Base-by-base conservation (phyloP, 1,284 basidiomycete genomes). In the Ganoderma resinaceum region DNA sequence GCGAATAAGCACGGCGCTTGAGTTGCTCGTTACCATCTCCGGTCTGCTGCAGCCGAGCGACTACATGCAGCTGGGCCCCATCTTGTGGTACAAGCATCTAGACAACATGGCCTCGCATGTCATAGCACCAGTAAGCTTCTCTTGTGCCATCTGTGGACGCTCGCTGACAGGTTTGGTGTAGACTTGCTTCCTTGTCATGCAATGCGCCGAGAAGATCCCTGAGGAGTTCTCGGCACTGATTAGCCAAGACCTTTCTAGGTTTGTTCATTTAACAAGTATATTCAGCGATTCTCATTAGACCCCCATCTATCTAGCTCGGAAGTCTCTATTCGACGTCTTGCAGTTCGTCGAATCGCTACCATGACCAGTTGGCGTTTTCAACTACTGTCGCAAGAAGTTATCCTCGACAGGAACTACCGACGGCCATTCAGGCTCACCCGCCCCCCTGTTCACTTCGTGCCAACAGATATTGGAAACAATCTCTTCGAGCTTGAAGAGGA, bases 181-280 rank as follows among this genome's bases (percentile, higher is more conserved):
- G 91, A 83, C 87, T 11, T 89, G 86, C 68, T 92, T 91, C 74
- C 78, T 93, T 35, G 72, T 89, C 42, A 92, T 92, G 90, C 89
- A 91, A 78, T 88, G 87, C 72, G 90, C 89, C 0, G 91, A 93
- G 77, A 91, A 87, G 77, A 80, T 79, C 0, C 81, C 87, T 0
- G 67, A 79, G 33, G 83, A 86, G 23, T 80, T 90, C 49, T 68
- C 84, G 12, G 78, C 81, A 1, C 70, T 83, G 26, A 85, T 92
- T n/a, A 84, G 87, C 71, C 78, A 83, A 57, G 89, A 91, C 69
- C 73, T 91, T 29, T 82, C 80, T 46, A 88, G 86, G 91, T 90
- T 71, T 55, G 81, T 61, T 8, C n/a, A 11, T 33, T 6, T 20
- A 2, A 23, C 14, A 2, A 18, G 35, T 12, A 49, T 52, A 37